Evolutionary conservation across 2,329 filamentous ascomycete species (phyloP).

Genomic region (Phialocephala sp.): DNA sequence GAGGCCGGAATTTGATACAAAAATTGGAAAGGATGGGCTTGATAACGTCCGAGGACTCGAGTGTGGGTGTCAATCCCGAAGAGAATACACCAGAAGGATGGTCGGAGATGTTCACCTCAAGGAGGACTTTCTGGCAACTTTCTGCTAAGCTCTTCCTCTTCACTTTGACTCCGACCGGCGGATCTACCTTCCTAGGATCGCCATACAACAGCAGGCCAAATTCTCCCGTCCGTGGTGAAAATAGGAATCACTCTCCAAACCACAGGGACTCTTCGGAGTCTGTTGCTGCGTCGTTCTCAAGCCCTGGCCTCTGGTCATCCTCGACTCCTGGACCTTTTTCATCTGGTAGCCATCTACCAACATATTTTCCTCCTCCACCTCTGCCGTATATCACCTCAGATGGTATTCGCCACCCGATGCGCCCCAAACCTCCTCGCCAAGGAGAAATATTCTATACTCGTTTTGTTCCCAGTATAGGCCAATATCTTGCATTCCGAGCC

Average conservation of each 20-base stretch:
- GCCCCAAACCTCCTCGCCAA: conserved; percentile 87
- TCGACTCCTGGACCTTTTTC: conserved; percentile 70
- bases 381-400: conserved; percentile 81
- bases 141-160: conserved; percentile 88
- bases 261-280: conserved; percentile 32
- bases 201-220: conserved; percentile 59
- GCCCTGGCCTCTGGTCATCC: conserved; percentile 45
- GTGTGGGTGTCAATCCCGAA: conserved; percentile 69
- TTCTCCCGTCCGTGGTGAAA: conserved; percentile 53
- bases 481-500: conserved; percentile 88
- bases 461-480: conserved; percentile 79
- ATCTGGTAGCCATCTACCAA: conserved; percentile 84
- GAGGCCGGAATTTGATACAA: conserved; percentile 78
- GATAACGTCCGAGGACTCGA: conserved; percentile 75
- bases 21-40: conserved; percentile 95
- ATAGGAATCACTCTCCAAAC: conserved; percentile 40
- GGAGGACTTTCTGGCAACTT: conserved; percentile 88
- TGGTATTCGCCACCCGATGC: conserved; percentile 80
- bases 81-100: conserved; percentile 70
- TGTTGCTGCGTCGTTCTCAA: conserved; percentile 37
- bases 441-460: conserved; percentile 91
- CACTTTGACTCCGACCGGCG: conserved; percentile 66
- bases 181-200: conserved; percentile 53
- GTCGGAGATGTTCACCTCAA: conserved; percentile 81
- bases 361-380: conserved; percentile 86